Percentiles rank a stretch among this genome's conserved stretches.
phyloP scores from a whole-genome alignment of 2,329 filamentous ascomycete species.

The Beauveria brongniartii region DNA sequence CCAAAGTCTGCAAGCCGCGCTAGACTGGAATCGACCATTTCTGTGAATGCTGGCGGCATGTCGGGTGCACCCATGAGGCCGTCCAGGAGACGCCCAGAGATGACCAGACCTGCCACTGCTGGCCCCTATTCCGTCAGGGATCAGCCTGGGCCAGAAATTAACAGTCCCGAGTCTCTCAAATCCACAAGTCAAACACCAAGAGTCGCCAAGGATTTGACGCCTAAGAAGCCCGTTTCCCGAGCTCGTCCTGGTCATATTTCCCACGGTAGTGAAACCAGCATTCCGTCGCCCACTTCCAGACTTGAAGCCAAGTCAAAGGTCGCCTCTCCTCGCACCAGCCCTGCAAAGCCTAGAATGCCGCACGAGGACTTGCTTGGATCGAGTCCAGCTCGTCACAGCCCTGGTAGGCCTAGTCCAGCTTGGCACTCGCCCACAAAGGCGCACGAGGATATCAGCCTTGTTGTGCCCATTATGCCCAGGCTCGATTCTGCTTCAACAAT shows the following conservation, averaged over 20 bases:
- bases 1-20: constrained; percentile 29
- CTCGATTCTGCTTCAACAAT: constrained; percentile 24
- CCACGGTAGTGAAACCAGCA: constrained; percentile 43
- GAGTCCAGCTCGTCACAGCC: constrained; percentile 35
- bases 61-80: constrained; percentile 58
- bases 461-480: constrained; percentile 39
- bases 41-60: constrained; percentile 46
- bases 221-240: constrained; percentile 40
- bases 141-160: constrained; percentile 29
- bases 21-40: constrained; percentile 35
- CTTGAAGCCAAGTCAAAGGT: not conserved
- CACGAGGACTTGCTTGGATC: constrained; percentile 12
- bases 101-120: constrained; percentile 54
- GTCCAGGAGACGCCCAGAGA: constrained; percentile 48
- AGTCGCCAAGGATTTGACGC: constrained; percentile 41
- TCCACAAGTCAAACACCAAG: constrained; percentile 42
- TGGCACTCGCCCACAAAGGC: constrained; percentile 34
- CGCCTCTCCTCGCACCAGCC: constrained; percentile 12
- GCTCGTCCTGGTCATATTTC: constrained; percentile 39
- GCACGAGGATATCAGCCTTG: constrained; percentile 47
- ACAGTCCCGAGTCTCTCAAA: constrained; percentile 39
- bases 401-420: constrained; percentile 26
- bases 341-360: constrained; percentile 7
- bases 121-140: constrained; percentile 56
- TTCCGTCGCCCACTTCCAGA: constrained; percentile 35